Evolutionary conservation across 1,284 basidiomycete genomes (phyloP).

Genomic region (Leccinum insolens): DNA sequence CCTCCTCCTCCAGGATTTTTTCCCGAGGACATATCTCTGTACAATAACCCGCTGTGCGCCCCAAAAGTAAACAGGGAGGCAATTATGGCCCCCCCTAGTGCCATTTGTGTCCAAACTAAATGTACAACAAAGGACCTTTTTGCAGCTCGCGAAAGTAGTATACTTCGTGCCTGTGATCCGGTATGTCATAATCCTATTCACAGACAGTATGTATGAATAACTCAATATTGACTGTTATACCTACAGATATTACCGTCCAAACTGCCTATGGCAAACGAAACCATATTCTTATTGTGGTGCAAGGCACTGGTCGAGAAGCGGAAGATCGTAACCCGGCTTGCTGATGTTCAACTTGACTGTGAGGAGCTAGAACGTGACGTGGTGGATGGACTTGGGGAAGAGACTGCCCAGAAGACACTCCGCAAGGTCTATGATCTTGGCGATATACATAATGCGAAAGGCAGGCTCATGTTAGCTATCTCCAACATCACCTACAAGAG

Average conservation of each 20-base stretch:
- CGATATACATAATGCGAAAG: no score
- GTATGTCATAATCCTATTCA: not conserved
- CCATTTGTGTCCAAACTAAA: not conserved
- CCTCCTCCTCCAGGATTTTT: constrained; percentile 6
- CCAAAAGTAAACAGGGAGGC: not conserved
- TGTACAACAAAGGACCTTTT: constrained; percentile 1
- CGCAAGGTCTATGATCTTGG: no score
- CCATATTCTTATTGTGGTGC: not conserved
- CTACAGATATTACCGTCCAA: constrained; percentile 2
- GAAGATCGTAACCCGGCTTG: not conserved
- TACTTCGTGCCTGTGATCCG: constrained; percentile 1
- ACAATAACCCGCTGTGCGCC: not conserved
- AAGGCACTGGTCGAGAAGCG: not conserved
- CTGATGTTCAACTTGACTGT: constrained; percentile 9
- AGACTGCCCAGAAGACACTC: not conserved
- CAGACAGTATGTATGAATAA: not conserved
- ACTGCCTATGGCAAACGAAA: not conserved
- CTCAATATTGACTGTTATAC: not conserved
- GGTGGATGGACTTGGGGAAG: constrained; percentile 4
- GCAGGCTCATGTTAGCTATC: no score
- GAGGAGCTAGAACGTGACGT: constrained; percentile 3
- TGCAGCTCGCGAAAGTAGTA: constrained; percentile 2
- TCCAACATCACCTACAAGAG: not conserved
- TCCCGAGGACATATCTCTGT: constrained; percentile 8
- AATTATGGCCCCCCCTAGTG: not conserved